These are phyloP conservation scores for Trametopsis cervina DNA, from an alignment of 768 basidiomycete genomes.

Conservation along the genomic window DNA sequence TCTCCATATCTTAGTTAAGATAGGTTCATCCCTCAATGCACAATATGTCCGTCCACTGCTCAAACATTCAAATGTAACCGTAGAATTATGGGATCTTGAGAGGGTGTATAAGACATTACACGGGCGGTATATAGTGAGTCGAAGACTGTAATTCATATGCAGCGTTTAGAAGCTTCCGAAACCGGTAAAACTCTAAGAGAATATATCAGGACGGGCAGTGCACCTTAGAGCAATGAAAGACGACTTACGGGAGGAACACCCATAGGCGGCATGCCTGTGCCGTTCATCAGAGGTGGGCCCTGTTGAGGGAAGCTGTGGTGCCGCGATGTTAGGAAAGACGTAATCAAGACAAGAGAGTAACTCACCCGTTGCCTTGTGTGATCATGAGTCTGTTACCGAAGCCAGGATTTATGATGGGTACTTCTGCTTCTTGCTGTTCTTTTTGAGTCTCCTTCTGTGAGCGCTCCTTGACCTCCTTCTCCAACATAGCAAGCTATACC, in stretches of 20 bases:
- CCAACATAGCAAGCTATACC: constrained; percentile 65
- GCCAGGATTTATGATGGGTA: constrained; percentile 85
- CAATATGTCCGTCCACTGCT: no score
- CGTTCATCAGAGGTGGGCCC: constrained; percentile 61
- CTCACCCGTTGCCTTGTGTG: constrained; percentile 66
- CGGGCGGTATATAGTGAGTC: background rate
- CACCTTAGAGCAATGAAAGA: background rate
- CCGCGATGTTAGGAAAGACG: constrained; percentile 7
- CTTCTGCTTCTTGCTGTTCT: constrained; percentile 82
- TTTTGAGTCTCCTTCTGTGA: constrained; percentile 83
- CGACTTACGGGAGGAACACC: constrained; percentile 55
- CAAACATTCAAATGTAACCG: background rate
- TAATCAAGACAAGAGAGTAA: background rate
- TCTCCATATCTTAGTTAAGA: background rate
- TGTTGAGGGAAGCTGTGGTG: constrained; percentile 50
- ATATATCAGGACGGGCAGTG: no score
- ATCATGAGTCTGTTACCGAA: constrained; percentile 54
- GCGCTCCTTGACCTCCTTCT: constrained; percentile 86
- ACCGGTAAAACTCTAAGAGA: constrained; percentile 53
- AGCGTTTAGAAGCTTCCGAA: constrained; percentile 36
- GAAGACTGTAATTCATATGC: no score
- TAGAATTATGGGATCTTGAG: background rate
- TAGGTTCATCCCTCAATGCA: background rate
- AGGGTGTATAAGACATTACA: background rate
- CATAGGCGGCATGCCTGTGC: constrained; percentile 29